Conservation (phyloP, 345 rosid genomes). For the Eutrema yunnanense region DNA sequence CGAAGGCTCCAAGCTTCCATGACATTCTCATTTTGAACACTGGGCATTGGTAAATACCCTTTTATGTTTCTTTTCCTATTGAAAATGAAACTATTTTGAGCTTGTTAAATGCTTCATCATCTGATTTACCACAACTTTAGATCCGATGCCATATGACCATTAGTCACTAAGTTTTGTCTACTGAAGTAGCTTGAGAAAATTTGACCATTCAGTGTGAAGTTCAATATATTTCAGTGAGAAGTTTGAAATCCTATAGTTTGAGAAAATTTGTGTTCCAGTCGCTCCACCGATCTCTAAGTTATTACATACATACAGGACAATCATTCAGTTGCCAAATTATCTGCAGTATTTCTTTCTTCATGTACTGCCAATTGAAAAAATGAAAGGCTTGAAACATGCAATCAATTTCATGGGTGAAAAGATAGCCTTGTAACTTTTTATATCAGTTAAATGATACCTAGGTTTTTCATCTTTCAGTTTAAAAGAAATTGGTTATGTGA, state of each 20-base stretch:
- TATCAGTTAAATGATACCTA: background rate
- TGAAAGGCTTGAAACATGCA: background rate
- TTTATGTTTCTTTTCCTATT: background rate
- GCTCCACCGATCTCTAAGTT: background rate
- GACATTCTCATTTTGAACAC: slow-evolving; percentile 73
- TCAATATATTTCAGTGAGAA: background rate
- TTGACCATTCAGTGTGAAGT: too few species aligned
- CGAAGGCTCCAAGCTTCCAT: slow-evolving; percentile 67
- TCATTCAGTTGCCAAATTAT: background rate
- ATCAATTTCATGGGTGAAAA: background rate
- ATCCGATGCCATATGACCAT: background rate
- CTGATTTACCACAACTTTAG: background rate
- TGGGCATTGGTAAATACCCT: slow-evolving; percentile 70
- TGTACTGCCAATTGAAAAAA: background rate
- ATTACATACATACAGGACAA: background rate
- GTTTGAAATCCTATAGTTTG: background rate
- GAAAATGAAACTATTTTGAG: background rate
- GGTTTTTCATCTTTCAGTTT: background rate
- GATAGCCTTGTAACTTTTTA: background rate
- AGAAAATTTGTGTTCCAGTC: background rate
- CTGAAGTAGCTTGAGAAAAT: too few species aligned
- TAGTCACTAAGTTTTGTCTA: background rate
- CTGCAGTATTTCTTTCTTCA: background rate
- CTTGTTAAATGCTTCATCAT: background rate
- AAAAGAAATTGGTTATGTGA: background rate